Base-by-base conservation (phyloP, 352 stramenopile species). In the Globisporangium paddicum region DNA sequence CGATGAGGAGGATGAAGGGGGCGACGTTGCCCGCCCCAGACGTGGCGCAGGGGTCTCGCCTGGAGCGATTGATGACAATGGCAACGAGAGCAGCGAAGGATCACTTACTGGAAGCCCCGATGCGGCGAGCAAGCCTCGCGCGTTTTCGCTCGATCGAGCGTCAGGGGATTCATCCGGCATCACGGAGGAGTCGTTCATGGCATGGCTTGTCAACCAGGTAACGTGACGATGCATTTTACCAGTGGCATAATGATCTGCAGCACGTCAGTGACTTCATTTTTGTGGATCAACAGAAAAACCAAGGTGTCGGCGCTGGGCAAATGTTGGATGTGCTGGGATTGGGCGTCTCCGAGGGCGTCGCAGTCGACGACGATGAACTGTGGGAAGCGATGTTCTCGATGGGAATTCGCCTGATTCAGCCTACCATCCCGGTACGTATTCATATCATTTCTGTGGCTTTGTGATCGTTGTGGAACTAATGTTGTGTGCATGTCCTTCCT, bases 301-400 rank as follows among this genome's bases (percentile, higher is more conserved):
- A 83, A 8, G 84, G 84, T 13, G 73, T 87, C 21, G 61, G 63
- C 8, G 77, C 84, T 5, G 69, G 78, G 2, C 75, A 90, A 60
- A 86, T 93, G 79, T 71, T 93, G 11, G 84, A 93, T 61, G 74
- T 76, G 14, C 62, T 93, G n/a, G 84, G 84, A 4, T 60, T 93
- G 9, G 80, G 84, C 21, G 80, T 93, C 19, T 87, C 82, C n/a
- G 84, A 93, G 13, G 82, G 79, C 44, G 69, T 86, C 11, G 84
- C 77, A 1, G 64, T 93, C 52, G 84, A 91, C 50, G 84, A 93
- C 28, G 82, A 91, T 32, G 84, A 93, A 56, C 64, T 93, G 18
- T 93, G 84, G 84, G 79, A 91, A 71, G 82, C 80, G 18, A 91
- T 93, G 70, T 69, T 93, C 26, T 89, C 84, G 10, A 93, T 93